phyloP scores from a whole-genome alignment of 768 basidiomycete species.

The Podaxis carcinomalis region DNA sequence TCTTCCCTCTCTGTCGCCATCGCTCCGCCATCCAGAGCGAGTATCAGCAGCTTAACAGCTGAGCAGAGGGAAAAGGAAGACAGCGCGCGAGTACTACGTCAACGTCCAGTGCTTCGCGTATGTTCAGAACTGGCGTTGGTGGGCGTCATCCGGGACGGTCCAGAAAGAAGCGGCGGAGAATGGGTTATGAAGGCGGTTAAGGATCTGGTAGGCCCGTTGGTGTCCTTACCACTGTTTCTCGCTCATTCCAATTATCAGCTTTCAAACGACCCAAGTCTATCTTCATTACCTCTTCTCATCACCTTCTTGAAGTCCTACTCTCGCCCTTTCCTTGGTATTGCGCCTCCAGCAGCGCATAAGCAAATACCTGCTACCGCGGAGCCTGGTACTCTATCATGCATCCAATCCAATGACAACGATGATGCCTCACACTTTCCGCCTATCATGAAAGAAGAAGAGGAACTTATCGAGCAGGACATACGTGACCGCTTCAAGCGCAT shows the following conservation, averaged over 20 bases:
- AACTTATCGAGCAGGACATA: constrained; percentile 80
- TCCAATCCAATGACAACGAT: constrained; percentile 23
- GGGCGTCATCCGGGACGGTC: constrained; percentile 73
- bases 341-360: constrained; percentile 45
- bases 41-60: constrained; percentile 50
- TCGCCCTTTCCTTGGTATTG: constrained; percentile 81
- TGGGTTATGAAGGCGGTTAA: constrained; percentile 86
- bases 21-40: constrained; percentile 52
- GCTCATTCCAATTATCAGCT: constrained; percentile 44
- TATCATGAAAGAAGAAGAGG: constrained; percentile 51
- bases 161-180: constrained; percentile 71
- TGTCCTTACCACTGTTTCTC: neutral
- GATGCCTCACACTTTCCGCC: constrained; percentile 35
- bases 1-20: constrained; percentile 54
- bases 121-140: constrained; percentile 89
- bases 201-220: constrained; percentile 62
- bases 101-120: constrained; percentile 82
- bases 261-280: constrained; percentile 80
- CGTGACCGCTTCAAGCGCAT: constrained; percentile 88
- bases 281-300: constrained; percentile 84
- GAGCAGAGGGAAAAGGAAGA: constrained; percentile 96
- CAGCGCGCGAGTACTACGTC: constrained; percentile 66
- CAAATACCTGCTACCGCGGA: constrained; percentile 56
- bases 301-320: constrained; percentile 94
- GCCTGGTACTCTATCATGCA: constrained; percentile 49